Evolutionary conservation across 2,329 filamentous ascomycete genomes (phyloP), one percentile per base, ranked within the genome.

Genomic region (Teratosphaeria epicoccoides): DNA sequence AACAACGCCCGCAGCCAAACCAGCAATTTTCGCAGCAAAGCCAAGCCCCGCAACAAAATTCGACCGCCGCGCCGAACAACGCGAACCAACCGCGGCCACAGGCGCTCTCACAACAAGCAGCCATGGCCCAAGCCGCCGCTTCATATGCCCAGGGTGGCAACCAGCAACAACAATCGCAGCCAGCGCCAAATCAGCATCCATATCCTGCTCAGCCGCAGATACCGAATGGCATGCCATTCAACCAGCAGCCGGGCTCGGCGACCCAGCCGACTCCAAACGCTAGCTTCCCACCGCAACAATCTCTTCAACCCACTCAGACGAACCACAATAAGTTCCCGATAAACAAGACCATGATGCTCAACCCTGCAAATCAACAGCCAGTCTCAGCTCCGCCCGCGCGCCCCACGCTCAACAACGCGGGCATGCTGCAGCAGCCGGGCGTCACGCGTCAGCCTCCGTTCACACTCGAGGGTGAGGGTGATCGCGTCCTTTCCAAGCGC

Each of bases 401-500:
- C 6, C 93, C 93, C n/a, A 95, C 91, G 0, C 79, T 93, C 63
- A 89, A 89, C 22, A 87, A 86, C 56, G 83, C 83, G 6, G 89
- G 89, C 49, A 84, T 93, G 47, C 87, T 96, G 78, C 84, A 84
- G 49, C 89, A 95, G 63, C 90, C 93, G 0, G 87, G 88, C 2
- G 79, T 97, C 55, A 75, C 83, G 51, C 90, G 89, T 64, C 81
- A 88, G 44, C 88, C 89, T 0, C 82, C 83, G 0, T 95, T 88
- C 68, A 87, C 88, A 52, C 83, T 96, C 53, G 91, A 97, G 66
- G 87, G 88, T 25, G 90, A 95, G 65, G 89, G 88, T 24, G 89
- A 96, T 63, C 84, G 90, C 43, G 86, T 98, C 1, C 76, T 98
- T n/a, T 94, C 86, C 73, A 96, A 96, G 80, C 94, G 95, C 73